Conservation (phyloP, 345 rosid genomes). For the Pelargonium nanum region DNA sequence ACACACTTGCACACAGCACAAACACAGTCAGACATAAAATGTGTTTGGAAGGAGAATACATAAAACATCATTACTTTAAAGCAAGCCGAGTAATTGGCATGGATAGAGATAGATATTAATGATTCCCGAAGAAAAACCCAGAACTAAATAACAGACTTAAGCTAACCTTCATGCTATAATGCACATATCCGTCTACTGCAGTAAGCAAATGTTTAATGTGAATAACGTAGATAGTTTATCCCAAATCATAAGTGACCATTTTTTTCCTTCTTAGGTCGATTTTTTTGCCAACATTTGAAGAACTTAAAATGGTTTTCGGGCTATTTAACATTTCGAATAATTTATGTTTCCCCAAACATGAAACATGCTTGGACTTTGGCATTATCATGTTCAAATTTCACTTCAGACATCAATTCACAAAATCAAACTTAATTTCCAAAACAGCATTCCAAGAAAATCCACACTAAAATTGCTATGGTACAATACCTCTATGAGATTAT, state of each 20-base stretch:
- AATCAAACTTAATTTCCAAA: neutral
- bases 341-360: too few species aligned
- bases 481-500: neutral
- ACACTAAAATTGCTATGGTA: neutral
- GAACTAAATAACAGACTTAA: neutral
- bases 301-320: too few species aligned
- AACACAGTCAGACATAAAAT: too few species aligned
- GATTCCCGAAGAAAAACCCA: neutral
- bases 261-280: too few species aligned
- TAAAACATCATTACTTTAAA: too few species aligned
- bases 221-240: neutral
- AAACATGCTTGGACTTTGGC: too few species aligned
- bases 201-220: neutral
- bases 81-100: neutral
- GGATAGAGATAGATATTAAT: too few species aligned
- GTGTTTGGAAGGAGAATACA: neutral
- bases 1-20: too few species aligned
- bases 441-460: neutral
- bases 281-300: too few species aligned
- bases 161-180: neutral
- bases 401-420: neutral
- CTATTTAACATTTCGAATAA: too few species aligned
- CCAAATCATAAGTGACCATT: neutral
- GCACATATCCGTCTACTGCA: neutral
- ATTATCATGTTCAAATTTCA: too few species aligned